phyloP scores from a whole-genome alignment of 805 yeast species.

The Yueomyces sinensis region DNA sequence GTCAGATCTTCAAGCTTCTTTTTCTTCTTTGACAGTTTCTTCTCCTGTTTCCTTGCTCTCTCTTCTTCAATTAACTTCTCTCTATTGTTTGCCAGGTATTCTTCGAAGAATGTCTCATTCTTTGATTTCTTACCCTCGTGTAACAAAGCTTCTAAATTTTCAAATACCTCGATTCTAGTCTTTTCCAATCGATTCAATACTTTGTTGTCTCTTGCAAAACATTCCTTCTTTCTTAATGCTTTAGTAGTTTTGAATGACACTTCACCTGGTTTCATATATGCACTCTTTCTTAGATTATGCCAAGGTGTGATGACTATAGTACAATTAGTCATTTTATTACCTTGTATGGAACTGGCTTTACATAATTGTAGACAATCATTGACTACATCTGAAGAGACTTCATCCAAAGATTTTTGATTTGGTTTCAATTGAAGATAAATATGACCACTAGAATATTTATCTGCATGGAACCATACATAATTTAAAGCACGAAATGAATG shows the following conservation, averaged over 20 bases:
- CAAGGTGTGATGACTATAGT: constrained; percentile 66
- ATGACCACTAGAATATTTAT: constrained; percentile 65
- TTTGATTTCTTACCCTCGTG: constrained; percentile 21
- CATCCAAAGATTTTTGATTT: constrained; percentile 32
- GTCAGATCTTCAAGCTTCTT: constrained; percentile 3
- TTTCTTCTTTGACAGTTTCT: constrained; percentile 9
- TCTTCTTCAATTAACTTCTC: constrained; percentile 15
- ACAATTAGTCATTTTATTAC: constrained; percentile 54
- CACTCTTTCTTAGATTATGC: constrained; percentile 50
- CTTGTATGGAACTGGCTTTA: constrained; percentile 65
- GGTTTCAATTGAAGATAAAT: constrained; percentile 45
- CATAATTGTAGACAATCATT: constrained; percentile 56
- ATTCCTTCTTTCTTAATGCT: constrained; percentile 37
- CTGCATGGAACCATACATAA: constrained; percentile 67
- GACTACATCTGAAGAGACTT: constrained; percentile 39
- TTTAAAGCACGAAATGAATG: constrained; percentile 48
- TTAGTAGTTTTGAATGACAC: constrained; percentile 56
- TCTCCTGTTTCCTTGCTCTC: constrained; percentile 8
- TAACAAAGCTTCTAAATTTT: constrained; percentile 17
- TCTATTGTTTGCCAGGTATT: constrained; percentile 8
- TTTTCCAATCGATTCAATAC: constrained; percentile 50
- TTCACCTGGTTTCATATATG: constrained; percentile 67
- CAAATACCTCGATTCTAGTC: constrained; percentile 42
- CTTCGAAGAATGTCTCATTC: constrained; percentile 14
- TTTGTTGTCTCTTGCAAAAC: constrained; percentile 44